Base-by-base conservation (phyloP, 352 stramenopile species). In the Phytophthora pistaciae region DNA sequence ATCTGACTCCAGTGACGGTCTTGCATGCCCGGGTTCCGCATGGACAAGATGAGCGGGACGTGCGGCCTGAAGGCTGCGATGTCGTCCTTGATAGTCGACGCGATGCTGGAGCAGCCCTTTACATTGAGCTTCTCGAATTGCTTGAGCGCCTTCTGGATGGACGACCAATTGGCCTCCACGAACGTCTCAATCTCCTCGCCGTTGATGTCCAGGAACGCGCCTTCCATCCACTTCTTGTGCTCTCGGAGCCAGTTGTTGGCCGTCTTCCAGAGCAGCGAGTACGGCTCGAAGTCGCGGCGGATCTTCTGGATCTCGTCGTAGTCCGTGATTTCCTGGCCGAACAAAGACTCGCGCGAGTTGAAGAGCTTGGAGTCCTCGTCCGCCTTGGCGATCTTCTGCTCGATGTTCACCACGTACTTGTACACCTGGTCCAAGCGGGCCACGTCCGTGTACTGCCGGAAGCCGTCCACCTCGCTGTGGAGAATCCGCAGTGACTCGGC, bases 211-310 rank as follows among this genome's bases (percentile, higher is more conserved):
- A 97, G 59, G 65, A 99, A 98, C 1, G 91, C 83, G 38, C 84
- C 88, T 16, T 96, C 87, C 81, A 97, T 97, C 94, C 96, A 99
- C 65, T 92, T 95, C 64, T 96, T 93, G 64, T 98, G 91, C 60
- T 95, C 88, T 60, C 93, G 82, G n/a, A 97, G 70, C 95, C 95
- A 99, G 31, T 88, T 88, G 60, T 97, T 92, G 5, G 89, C 85
- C 1, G 88, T 97, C 69, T 97, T 96, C 96, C 96, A 99, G 3
- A 99, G 74, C 46, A 96, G 85, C n/a, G 91, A 96, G 69, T 98
- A 99, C 7, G 96, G 94, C 57, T 99, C 95, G 71, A 99, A 98
- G 36, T 94, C 82, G 29, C 97, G 95, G 0, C 84, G 79, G 52
- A 99, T 94, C 50, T 96, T 93, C 46, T 90, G 79, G 21, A 99